phyloP scores from a whole-genome alignment of 2,329 filamentous ascomycete genomes.

The Helotiales sp. region DNA sequence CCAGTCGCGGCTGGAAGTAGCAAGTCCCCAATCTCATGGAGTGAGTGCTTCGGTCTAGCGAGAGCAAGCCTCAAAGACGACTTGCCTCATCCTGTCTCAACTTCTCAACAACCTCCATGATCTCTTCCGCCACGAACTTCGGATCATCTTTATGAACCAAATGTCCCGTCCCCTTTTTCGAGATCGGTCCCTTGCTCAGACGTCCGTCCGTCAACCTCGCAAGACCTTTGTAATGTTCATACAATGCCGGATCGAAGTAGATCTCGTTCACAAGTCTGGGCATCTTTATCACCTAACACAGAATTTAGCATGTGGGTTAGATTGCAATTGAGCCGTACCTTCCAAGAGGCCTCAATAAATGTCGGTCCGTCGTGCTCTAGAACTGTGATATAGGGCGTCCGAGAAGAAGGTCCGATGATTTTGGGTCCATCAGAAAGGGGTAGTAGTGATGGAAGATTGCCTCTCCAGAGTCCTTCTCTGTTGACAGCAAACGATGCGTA shows the following conservation, averaged over 20 bases:
- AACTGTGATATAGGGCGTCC: constrained; percentile 8
- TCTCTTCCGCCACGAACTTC: constrained; percentile 33
- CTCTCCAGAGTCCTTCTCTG: constrained; percentile 27
- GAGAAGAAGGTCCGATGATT: constrained; percentile 17
- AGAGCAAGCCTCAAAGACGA: too few relatives aligned
- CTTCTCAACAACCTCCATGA: constrained; percentile 39
- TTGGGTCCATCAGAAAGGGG: constrained; percentile 28
- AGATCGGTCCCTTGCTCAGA: constrained; percentile 24
- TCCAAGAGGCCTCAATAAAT: background rate
- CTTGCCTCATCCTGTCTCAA: constrained; percentile 12
- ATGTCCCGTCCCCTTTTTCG: constrained; percentile 34
- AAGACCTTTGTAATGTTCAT: background rate
- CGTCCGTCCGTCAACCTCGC: background rate
- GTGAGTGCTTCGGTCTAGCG: too few relatives aligned
- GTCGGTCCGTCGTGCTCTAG: constrained; percentile 1
- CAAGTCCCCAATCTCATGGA: too few relatives aligned
- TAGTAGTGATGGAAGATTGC: constrained; percentile 25
- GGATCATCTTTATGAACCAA: constrained; percentile 36
- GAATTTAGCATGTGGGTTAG: background rate
- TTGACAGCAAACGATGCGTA: constrained; percentile 13
- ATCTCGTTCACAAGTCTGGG: background rate
- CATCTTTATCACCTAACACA: background rate
- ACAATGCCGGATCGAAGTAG: background rate
- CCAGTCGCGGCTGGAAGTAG: too few relatives aligned
- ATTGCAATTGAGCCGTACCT: background rate